phyloP scores from a whole-genome alignment of 768 basidiomycete genomes.

The Dacryopinax primogenitus region DNA sequence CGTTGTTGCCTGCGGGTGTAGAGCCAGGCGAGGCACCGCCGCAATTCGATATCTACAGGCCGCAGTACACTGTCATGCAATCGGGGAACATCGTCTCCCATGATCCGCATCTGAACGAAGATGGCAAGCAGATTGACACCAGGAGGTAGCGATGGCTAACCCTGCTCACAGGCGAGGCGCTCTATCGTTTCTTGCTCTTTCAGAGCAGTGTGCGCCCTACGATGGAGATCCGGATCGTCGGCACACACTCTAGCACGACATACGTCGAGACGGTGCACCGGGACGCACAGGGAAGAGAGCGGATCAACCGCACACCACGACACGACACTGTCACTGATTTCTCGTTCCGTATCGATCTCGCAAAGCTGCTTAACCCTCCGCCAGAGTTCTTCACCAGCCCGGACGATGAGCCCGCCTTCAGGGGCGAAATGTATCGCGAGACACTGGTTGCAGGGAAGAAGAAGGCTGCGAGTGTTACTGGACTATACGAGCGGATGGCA shows the following conservation, averaged over 20 bases:
- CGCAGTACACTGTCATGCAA: neutral
- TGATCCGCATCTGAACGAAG: constrained; percentile 53
- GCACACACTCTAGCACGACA: neutral
- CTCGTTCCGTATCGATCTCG: constrained; percentile 50
- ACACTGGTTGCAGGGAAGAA: constrained; percentile 19
- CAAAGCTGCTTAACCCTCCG: constrained; percentile 28
- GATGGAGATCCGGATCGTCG: constrained; percentile 16
- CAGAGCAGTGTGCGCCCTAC: constrained; percentile 30
- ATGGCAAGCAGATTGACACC: constrained; percentile 39
- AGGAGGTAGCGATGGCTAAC: too few relatives aligned
- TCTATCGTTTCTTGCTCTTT: constrained; percentile 59
- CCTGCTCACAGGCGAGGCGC: constrained; percentile 54
- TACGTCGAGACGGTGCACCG: constrained; percentile 30
- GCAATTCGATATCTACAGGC: neutral
- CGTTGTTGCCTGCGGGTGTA: neutral
- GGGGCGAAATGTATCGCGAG: constrained; percentile 50
- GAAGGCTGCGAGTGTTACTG: constrained; percentile 17
- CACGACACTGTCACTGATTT: constrained; percentile 51
- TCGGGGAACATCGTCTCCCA: constrained; percentile 50
- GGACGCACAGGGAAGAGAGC: neutral
- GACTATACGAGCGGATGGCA: constrained; percentile 22
- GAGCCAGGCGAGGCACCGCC: neutral
- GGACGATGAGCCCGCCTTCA: constrained; percentile 51
- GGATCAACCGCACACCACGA: neutral
- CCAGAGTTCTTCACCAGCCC: constrained; percentile 39